Evolutionary conservation across 805 yeast species (phyloP).

Genomic region (Scheffersomyces amazonensis): DNA sequence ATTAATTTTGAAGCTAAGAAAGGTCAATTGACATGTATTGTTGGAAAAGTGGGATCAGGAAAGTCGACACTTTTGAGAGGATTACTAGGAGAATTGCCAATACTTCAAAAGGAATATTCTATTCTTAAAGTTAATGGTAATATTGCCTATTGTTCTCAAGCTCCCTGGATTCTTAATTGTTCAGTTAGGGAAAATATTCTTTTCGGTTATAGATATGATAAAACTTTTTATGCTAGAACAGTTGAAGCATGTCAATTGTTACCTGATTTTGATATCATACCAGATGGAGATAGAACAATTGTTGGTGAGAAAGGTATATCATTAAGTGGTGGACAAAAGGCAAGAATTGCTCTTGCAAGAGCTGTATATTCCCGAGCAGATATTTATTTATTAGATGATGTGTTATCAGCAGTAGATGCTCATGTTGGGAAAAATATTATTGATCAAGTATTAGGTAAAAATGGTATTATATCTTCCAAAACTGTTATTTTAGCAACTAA

Average conservation of each 20-base stretch:
- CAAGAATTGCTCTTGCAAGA: constrained; percentile 36
- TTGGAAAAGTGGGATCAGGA: constrained; percentile 39
- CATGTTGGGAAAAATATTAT: constrained; percentile 36
- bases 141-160: constrained; percentile 39
- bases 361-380: constrained; percentile 40
- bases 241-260: constrained; percentile 34
- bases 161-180: constrained; percentile 38
- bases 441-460: constrained; percentile 23
- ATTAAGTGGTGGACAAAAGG: constrained; percentile 41
- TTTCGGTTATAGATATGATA: constrained; percentile 32
- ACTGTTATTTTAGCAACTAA: constrained; percentile 37
- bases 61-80: constrained; percentile 33
- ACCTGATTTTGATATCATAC: constrained; percentile 31
- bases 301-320: constrained; percentile 43
- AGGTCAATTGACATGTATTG: constrained; percentile 35
- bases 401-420: constrained; percentile 40
- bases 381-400: constrained; percentile 33
- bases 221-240: constrained; percentile 26
- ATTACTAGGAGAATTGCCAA: constrained; percentile 27
- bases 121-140: constrained; percentile 22
- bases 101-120: constrained; percentile 13
- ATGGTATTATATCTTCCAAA: constrained; percentile 29
- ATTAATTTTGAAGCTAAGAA: constrained; percentile 29
- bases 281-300: constrained; percentile 37
- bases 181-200: constrained; percentile 36